Evolutionary conservation across 1,139 yeast genomes (phyloP).

Genomic region (Kodamaea sp.): DNA sequence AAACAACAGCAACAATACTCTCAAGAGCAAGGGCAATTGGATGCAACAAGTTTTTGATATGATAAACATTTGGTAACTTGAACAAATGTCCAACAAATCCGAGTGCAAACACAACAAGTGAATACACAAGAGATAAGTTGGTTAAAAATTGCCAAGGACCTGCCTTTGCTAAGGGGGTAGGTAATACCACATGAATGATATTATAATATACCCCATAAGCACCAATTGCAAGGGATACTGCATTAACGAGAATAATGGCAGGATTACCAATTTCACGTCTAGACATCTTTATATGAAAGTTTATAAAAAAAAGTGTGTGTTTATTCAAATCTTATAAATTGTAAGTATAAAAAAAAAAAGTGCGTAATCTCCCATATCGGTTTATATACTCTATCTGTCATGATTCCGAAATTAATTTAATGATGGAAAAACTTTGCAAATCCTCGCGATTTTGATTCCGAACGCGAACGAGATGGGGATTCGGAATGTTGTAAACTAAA

Average conservation of each 20-base stretch:
- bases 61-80: conserved; percentile 20
- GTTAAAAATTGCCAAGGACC: conserved; percentile 72
- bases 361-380: not conserved
- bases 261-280: conserved; percentile 33
- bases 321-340: not conserved
- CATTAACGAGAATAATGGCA: conserved; percentile 22
- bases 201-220: conserved; percentile 25
- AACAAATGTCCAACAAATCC: conserved; percentile 41
- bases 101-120: conserved; percentile 41
- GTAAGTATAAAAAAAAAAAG: not conserved
- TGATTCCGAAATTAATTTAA: conserved; percentile 1
- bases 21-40: conserved; percentile 57
- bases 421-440: conserved; percentile 21
- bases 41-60: conserved; percentile 37
- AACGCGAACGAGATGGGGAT: conserved; percentile 3
- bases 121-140: conserved; percentile 49
- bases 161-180: conserved; percentile 46
- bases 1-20: conserved; percentile 54
- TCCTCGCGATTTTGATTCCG: conserved; percentile 10
- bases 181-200: conserved; percentile 29
- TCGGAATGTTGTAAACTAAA: not conserved
- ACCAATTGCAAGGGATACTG: conserved; percentile 29
- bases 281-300: conserved; percentile 7
- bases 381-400: not conserved
- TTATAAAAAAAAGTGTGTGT: not conserved